Evolutionary conservation across 2,329 filamentous ascomycete species (phyloP).

Genomic region (Corynespora cassiicola): DNA sequence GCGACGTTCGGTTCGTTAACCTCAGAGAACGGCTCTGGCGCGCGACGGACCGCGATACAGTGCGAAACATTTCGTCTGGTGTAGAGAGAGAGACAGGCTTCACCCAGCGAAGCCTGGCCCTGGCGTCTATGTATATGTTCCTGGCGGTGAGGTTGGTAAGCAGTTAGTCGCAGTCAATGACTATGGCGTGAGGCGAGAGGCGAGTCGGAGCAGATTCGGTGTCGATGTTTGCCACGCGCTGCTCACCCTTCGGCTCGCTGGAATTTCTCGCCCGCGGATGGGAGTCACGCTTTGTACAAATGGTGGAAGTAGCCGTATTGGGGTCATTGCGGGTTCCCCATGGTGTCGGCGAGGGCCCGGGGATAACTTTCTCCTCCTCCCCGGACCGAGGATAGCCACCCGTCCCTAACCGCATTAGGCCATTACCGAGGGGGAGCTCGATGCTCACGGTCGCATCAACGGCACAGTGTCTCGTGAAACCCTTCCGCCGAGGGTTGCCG

Average conservation of each 20-base stretch:
- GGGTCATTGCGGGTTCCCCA: conserved; percentile 1
- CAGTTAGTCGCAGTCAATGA: conserved; percentile 18
- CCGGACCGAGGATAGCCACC: conserved; percentile 40
- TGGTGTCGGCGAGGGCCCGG: conserved; percentile 17
- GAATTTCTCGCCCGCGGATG: too few species aligned
- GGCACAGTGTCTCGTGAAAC: conserved; percentile 27
- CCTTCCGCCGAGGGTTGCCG: conserved; percentile 39
- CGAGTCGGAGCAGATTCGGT: conserved; percentile 15
- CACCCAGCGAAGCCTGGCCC: conserved; percentile 13
- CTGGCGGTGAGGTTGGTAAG: conserved; percentile 20
- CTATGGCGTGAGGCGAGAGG: too few species aligned
- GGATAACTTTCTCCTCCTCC: conserved; percentile 34
- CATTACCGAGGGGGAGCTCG: conserved; percentile 39
- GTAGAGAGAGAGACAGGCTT: conserved; percentile 8
- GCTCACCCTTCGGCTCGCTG: too few species aligned
- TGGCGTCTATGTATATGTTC: conserved; percentile 10
- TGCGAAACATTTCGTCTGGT: conserved; percentile 44
- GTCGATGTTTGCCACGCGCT: conserved; percentile 25
- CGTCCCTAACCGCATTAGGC: conserved; percentile 25
- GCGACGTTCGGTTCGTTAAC: conserved; percentile 28
- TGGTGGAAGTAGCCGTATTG: too few species aligned
- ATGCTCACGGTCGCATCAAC: conserved; percentile 32
- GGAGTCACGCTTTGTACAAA: too few species aligned
- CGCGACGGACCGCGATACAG: conserved; percentile 41
- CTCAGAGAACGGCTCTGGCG: conserved; percentile 42